Conservation (phyloP, 768 basidiomycete species). For the Leccinellum luteum region DNA sequence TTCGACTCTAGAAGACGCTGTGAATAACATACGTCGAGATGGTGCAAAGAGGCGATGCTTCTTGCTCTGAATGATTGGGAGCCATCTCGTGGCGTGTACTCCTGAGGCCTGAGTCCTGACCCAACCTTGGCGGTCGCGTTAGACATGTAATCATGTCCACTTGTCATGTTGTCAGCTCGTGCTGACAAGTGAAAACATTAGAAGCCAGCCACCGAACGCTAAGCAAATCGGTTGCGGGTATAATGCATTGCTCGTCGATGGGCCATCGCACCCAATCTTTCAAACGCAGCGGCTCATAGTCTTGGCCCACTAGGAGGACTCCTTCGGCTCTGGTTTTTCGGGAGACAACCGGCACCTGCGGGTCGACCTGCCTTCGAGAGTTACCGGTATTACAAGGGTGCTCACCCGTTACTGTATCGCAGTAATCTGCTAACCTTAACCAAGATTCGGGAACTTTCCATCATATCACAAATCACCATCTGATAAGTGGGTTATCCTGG, state of each 20-base stretch:
- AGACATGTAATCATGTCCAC: neutral
- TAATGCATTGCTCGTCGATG: neutral
- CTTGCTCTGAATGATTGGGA: neutral
- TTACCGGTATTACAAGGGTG: slow-evolving; percentile 6
- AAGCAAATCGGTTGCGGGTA: neutral
- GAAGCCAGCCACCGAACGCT: slow-evolving; percentile 4
- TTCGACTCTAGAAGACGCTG: slow-evolving; percentile 1
- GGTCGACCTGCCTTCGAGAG: neutral
- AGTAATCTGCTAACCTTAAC: slow-evolving; percentile 14
- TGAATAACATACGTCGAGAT: slow-evolving; percentile 2
- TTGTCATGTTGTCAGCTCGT: slow-evolving; percentile 1
- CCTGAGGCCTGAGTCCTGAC: neutral
- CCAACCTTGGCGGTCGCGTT: neutral
- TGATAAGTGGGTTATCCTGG: slow-evolving; percentile 22
- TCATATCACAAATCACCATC: slow-evolving; percentile 8
- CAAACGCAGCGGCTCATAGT: neutral
- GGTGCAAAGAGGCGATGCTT: neutral
- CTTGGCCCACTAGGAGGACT: neutral
- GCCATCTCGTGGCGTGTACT: neutral
- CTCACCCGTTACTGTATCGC: neutral
- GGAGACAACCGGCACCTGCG: neutral
- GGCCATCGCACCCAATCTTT: neutral
- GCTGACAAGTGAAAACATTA: slow-evolving; percentile 6
- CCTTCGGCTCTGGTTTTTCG: neutral
- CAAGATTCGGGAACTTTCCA: neutral